Percentiles rank a stretch among this genome's conserved stretches.
phyloP scores from a whole-genome alignment of 805 yeast genomes.

The Schwanniomyces pseudopolymorphus region DNA sequence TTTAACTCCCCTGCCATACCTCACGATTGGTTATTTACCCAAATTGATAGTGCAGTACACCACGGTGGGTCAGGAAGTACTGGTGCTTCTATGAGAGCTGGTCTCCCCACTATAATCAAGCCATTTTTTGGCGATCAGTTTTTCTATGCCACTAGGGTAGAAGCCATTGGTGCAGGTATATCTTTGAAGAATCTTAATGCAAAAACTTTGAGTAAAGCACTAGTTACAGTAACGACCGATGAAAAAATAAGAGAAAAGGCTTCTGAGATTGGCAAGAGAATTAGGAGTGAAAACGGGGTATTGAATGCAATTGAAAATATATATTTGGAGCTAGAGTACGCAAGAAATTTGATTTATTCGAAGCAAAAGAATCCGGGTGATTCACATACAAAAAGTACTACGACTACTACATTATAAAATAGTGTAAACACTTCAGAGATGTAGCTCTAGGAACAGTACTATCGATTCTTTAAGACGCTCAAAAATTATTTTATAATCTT shows the following conservation, averaged over 20 bases:
- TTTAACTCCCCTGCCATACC: constrained; percentile 74
- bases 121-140: constrained; percentile 98
- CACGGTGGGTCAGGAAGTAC: constrained; percentile 98
- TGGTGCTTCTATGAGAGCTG: constrained; percentile 84
- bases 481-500: too few relatives aligned
- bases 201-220: constrained; percentile 62
- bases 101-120: constrained; percentile 85
- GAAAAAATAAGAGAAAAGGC: constrained; percentile 70
- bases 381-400: too few relatives aligned
- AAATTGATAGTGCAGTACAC: constrained; percentile 90
- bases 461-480: too few relatives aligned
- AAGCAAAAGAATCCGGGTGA: constrained; percentile 33
- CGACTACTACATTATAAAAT: background rate
- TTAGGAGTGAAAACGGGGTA: constrained; percentile 80
- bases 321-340: constrained; percentile 79
- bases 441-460: too few relatives aligned
- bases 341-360: constrained; percentile 53
- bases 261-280: constrained; percentile 55
- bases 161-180: constrained; percentile 85
- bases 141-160: constrained; percentile 84
- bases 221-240: constrained; percentile 66
- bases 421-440: too few relatives aligned
- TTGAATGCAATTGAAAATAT: constrained; percentile 69
- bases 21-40: constrained; percentile 92
- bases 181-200: constrained; percentile 66